Base-by-base conservation (phyloP, 2,329 filamentous ascomycete species). In the Pseudovirgaria hyperparasitica region DNA sequence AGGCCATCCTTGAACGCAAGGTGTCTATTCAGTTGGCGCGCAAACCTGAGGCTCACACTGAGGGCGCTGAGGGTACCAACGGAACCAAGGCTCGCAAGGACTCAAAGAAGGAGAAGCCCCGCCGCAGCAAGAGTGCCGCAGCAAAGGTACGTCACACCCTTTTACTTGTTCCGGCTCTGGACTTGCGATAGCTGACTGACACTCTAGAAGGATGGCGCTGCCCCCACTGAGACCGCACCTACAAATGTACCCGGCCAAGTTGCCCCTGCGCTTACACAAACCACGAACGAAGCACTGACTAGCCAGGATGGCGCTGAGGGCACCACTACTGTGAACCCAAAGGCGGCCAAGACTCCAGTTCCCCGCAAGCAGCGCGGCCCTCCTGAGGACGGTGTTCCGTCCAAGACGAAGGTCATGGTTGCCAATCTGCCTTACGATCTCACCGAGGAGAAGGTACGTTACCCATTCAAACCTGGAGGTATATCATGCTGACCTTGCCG, bases 401-500 rank as follows among this genome's bases (percentile, higher is more conserved):
- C 87, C 62, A 94, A 94, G 78, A 96, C 82, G 62, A 98, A 98
- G 80, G 50, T 98, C 63, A 98, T 98, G 90, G 90, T 98, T 51
- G 90, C 90, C 52, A 98, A 98, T 70, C 75, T 98, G 38, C 90
- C 90, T 28, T 98, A 98, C 55, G 87, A 98, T 65, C 72, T 96
- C 58, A 87, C 79, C 48, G 90, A 98, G 67, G 86, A 96, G 52
- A 92, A 87, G 76, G 87, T 92, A 63, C 42, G 69, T 52, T 11
- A 25, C 9, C 10, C 26, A 26, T 11, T 19, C 23, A n/a, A 9
- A 22, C 19, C 16, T 22, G 5, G 9, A 14, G 14, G 7, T 9
- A 11, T 4, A 13, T 32, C 11, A 19, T 16, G 16, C 25, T 34
- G 26, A 24, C 20, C 15, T 28, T 11, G 18, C 37, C 19, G 6